These are phyloP conservation scores for Thymus mandschuricus DNA, from an alignment of 257 asterid genomes.

Conservation along the genomic window DNA sequence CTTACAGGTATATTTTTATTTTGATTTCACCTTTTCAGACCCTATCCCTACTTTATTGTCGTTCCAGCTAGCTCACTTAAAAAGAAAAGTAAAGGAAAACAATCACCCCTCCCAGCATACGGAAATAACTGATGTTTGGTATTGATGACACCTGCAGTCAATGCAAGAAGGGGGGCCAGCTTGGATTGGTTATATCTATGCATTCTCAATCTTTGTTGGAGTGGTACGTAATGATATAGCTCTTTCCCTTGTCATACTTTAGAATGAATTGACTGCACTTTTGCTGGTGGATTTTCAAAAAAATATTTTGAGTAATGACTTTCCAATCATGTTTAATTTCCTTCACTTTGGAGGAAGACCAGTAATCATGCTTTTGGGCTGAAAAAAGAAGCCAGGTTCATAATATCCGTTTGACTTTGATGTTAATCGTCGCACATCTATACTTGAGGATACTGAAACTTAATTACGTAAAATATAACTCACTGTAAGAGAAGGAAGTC, in stretches of 20 bases:
- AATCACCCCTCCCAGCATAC: not conserved
- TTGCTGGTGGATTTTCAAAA: too few species aligned
- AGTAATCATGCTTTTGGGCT: slow-evolving; percentile 5
- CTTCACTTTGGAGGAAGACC: slow-evolving; percentile 18
- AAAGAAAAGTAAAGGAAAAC: too few species aligned
- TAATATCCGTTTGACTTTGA: not conserved
- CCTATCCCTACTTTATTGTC: slow-evolving; percentile 1
- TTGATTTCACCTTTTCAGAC: slow-evolving; percentile 18
- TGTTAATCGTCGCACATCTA: slow-evolving; percentile 8
- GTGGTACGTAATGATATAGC: slow-evolving; percentile 68
- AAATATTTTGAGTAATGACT: slow-evolving; percentile 16
- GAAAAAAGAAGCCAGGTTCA: slow-evolving; percentile 3
- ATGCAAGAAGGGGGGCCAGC: slow-evolving; percentile 98
- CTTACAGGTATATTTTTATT: slow-evolving; percentile 61
- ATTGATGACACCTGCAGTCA: slow-evolving; percentile 61
- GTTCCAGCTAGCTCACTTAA: too few species aligned
- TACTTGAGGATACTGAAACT: slow-evolving; percentile 11
- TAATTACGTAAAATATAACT: slow-evolving; percentile 6
- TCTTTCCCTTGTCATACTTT: slow-evolving; percentile 25
- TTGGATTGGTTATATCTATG: slow-evolving; percentile 96
- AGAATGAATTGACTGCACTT: slow-evolving; percentile 12
- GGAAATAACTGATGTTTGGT: slow-evolving; percentile 30
- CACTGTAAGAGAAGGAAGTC: not conserved
- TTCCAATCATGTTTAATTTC: not conserved
- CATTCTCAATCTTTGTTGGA: slow-evolving; percentile 83